phyloP scores from a whole-genome alignment of 2,329 filamentous ascomycete species.

The Paecilomyces niveus region DNA sequence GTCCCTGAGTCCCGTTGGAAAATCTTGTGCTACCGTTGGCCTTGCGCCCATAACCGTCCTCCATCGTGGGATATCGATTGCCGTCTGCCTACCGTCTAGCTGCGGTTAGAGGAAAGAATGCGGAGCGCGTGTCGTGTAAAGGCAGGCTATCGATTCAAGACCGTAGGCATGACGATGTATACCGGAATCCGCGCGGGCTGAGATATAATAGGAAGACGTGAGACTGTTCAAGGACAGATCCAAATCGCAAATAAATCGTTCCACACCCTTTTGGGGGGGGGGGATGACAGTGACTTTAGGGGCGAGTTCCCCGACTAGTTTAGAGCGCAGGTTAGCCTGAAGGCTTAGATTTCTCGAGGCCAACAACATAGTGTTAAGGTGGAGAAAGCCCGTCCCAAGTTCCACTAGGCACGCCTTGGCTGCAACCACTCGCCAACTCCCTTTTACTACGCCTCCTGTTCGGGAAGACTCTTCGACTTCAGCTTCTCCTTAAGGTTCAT shows the following conservation, averaged over 20 bases:
- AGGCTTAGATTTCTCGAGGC: not conserved
- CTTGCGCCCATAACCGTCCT: conserved; percentile 16
- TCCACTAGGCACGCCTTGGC: not conserved
- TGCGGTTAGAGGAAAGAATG: not conserved
- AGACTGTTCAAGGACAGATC: not conserved
- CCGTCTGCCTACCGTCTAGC: conserved; percentile 4
- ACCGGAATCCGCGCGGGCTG: not conserved
- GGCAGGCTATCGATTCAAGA: not conserved
- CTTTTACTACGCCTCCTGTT: not conserved
- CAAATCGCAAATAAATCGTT: not conserved
- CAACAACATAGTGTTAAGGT: not conserved
- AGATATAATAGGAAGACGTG: not conserved
- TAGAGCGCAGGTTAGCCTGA: not conserved
- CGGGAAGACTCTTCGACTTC: not conserved
- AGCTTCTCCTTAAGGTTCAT: not conserved
- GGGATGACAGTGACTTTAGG: not conserved
- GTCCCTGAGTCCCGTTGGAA: conserved; percentile 16
- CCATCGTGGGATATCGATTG: conserved; percentile 7
- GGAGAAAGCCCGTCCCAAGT: not conserved
- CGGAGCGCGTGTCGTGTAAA: not conserved
- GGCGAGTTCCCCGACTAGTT: not conserved
- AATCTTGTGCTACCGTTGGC: conserved; percentile 24
- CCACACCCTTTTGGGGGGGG: not conserved
- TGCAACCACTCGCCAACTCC: not conserved
- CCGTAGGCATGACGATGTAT: not conserved